Evolutionary conservation across 768 basidiomycete genomes (phyloP), one percentile per base, ranked within the genome.

Genomic region (Mycena capillaripes): DNA sequence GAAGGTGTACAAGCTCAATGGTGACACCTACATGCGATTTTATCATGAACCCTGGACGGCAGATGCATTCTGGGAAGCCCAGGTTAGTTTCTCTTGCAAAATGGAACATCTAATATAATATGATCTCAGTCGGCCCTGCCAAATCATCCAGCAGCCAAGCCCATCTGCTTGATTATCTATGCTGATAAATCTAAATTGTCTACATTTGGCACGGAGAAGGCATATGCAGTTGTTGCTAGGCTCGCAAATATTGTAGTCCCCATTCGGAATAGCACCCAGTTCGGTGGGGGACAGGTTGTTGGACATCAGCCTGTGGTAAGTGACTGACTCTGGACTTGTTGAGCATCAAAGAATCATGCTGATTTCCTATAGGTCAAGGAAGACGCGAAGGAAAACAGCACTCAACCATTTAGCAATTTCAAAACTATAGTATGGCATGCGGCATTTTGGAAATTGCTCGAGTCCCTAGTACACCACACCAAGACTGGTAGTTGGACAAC

Each of bases 351-450:
- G 16, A 25, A 30, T 1, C 27, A 46, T 25, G 29, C 27, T 25
- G 40, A 16, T 56, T 48, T 85, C 14, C n/a, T n/a, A 82, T 75
- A 82, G 38, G 70, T 78, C 23, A 82, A 86, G 40, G 16, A 42
- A 16, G 16, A 9, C 17, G 56, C 77, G 0, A 52, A 69, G 0
- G 78, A 84, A 68, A 71, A 76, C 30, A 78, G 79, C 0, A 85
- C 83, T 60, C 71, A 75, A 6, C 66, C 53, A 0, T 86, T 76
- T 61, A 77, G 79, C 0, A 81, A 77, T 3, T 77, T 83, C 69
- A 85, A 86, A 48, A 74, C 66, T 1, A 76, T 78, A 0, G 75
- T 86, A 3, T 86, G 85, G 83, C 86, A 87, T 53, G 52, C 78
- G 23, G 72, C 80, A 0, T 82, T 86, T 29, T 10, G 40, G 0